Base-by-base conservation (phyloP, 2,329 filamentous ascomycete genomes). In the Pseudonectria buxi region DNA sequence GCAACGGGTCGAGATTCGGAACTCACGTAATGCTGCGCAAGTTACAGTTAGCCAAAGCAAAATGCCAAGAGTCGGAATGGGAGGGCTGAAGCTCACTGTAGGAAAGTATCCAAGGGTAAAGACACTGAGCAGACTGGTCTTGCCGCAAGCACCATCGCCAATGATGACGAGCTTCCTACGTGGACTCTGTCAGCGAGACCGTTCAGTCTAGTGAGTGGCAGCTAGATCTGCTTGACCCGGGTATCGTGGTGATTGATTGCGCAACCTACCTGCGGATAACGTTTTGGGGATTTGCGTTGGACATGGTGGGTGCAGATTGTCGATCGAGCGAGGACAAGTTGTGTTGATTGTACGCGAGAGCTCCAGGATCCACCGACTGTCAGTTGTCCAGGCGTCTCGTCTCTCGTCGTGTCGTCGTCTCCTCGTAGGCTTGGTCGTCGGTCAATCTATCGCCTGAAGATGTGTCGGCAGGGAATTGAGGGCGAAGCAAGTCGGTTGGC, bases 61-160 rank as follows among this genome's bases (percentile, higher is more conserved):
- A 29, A 36, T 24, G 26, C 26, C 14, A 35, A 32, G 11, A 41
- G 31, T 27, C 33, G 24, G 33, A 29, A 22, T 30, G 36, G 33
- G 24, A 14, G 31, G 30, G 30, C 29, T 31, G 22, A 29, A 30
- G 77, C 87, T 69, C 72, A 95, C 90, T 57, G 88, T 95, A 54
- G 92, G 92, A 56, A 96, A 98, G 65, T 95, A 96, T 39, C 92
- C 92, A 36, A 98, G 73, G 25, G 92, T 98, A 65, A 98, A 98
- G 50, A 98, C 92, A 61, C 89, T 95, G 49, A 98, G 71, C 54
- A 98, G 69, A 78, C 87, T 94, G 34, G 92, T 98, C 72, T 98
- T 98, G 55, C 92, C 92, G 66, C 92, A 98, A 51, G 92, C 92
- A 70, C 92, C 92, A 58, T 95, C 89, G 43, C 89, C 89, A 55